Evolutionary conservation across 2,329 filamentous ascomycete genomes (phyloP).

Genomic region (Sclerotiophoma versabilis): DNA sequence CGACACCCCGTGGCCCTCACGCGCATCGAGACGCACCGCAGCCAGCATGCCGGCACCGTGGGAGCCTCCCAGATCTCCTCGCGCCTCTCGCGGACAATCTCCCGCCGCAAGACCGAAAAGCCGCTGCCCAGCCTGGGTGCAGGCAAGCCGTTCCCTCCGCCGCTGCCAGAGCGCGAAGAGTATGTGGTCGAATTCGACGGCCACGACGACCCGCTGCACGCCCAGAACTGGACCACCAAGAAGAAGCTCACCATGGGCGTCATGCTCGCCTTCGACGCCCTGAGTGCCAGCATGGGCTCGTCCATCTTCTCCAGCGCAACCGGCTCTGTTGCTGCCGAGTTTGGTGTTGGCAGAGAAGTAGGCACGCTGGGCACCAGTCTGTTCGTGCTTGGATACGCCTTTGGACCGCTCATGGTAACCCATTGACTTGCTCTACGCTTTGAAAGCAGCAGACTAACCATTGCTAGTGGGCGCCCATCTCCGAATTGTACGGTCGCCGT

Average conservation of each 20-base stretch:
- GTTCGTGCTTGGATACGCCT: slow-evolving; percentile 48
- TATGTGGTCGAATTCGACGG: slow-evolving; percentile 87
- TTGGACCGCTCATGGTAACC: slow-evolving; percentile 48
- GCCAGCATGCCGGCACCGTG: slow-evolving; percentile 75
- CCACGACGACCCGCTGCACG: slow-evolving; percentile 80
- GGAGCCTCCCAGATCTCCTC: slow-evolving; percentile 56
- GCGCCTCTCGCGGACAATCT: slow-evolving; percentile 53
- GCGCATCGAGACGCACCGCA: slow-evolving; percentile 74
- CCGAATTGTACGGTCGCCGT: slow-evolving; percentile 60
- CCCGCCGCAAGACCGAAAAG: slow-evolving; percentile 47
- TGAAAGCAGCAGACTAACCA: too few species aligned
- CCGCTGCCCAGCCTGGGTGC: slow-evolving; percentile 73
- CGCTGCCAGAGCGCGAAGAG: slow-evolving; percentile 72
- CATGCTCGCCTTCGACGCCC: slow-evolving; percentile 76
- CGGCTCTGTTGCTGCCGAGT: slow-evolving; percentile 36
- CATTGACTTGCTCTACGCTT: too few species aligned
- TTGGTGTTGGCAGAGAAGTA: slow-evolving; percentile 38
- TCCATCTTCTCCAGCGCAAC: slow-evolving; percentile 53
- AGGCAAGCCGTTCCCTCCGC: slow-evolving; percentile 76
- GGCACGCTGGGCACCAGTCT: slow-evolving; percentile 44
- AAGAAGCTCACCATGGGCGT: slow-evolving; percentile 76
- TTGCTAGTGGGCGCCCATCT: slow-evolving; percentile 61
- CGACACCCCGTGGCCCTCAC: slow-evolving; percentile 73
- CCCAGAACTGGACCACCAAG: slow-evolving; percentile 83
- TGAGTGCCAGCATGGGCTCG: slow-evolving; percentile 71